These are phyloP conservation scores for Periconia sp. DNA, from an alignment of 2,329 filamentous ascomycete species.

Conservation along the genomic window DNA sequence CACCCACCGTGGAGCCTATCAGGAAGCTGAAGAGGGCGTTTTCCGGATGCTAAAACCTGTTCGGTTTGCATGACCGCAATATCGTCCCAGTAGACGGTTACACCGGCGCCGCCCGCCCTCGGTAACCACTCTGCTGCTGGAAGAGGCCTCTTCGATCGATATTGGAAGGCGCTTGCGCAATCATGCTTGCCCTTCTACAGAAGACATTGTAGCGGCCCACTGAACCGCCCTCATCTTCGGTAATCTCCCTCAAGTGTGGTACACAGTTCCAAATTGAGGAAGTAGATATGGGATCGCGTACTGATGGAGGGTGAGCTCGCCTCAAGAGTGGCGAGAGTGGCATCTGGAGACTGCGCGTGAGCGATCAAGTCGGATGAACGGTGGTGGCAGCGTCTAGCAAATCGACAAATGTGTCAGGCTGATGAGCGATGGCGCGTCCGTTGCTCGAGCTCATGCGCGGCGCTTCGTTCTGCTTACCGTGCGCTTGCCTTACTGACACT, in stretches of 20 bases:
- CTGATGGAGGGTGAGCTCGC: background rate
- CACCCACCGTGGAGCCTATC: too few species aligned
- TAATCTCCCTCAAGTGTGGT: too few species aligned
- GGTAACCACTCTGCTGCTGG: slow-evolving; percentile 11
- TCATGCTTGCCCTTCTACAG: slow-evolving; percentile 1
- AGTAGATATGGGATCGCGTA: background rate
- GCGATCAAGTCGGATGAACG: background rate
- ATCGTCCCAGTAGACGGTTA: slow-evolving; percentile 4
- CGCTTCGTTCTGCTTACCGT: slow-evolving; percentile 1
- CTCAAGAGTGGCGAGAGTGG: background rate
- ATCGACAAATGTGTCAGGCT: slow-evolving; percentile 5
- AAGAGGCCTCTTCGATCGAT: background rate
- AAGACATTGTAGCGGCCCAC: slow-evolving; percentile 1
- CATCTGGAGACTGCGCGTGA: too few species aligned
- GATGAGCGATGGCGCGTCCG: background rate
- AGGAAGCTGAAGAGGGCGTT: too few species aligned
- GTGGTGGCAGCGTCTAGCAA: slow-evolving; percentile 3
- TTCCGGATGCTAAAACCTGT: background rate
- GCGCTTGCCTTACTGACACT: too few species aligned
- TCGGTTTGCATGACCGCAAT: too few species aligned
- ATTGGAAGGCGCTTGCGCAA: slow-evolving; percentile 15
- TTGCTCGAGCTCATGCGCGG: slow-evolving; percentile 7
- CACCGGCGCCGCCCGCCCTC: slow-evolving; percentile 8
- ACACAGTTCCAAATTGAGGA: too few species aligned
- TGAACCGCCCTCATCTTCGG: too few species aligned